phyloP scores from a whole-genome alignment of 495 filamentous ascomycete species.

The Penicillium argentinense region DNA sequence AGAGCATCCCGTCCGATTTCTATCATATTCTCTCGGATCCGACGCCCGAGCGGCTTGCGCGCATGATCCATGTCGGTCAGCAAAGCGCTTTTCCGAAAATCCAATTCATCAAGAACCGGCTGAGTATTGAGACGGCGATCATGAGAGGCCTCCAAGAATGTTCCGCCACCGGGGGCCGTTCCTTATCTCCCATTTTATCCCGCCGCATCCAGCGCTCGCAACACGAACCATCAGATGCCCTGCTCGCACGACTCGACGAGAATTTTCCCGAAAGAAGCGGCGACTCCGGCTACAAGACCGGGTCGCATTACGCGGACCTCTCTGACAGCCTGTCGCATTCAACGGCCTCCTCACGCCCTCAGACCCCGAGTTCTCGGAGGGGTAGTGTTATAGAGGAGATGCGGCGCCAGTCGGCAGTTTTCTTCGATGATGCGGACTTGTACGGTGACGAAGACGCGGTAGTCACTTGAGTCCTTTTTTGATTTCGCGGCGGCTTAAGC shows the following conservation, averaged over 20 bases:
- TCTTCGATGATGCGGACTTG: constrained; percentile 57
- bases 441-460: constrained; percentile 32
- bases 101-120: constrained; percentile 82
- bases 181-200: constrained; percentile 27
- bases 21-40: constrained; percentile 85
- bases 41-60: constrained; percentile 64
- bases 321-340: constrained; percentile 31
- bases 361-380: constrained; percentile 26
- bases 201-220: constrained; percentile 23
- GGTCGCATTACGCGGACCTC: constrained; percentile 21
- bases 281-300: constrained; percentile 21
- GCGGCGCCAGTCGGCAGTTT: constrained; percentile 59
- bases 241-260: constrained; percentile 30
- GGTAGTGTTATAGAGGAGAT: constrained; percentile 60
- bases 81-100: constrained; percentile 85
- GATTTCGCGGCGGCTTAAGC: constrained; percentile 16
- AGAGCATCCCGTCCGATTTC: constrained; percentile 73
- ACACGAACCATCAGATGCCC: constrained; percentile 18
- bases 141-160: constrained; percentile 68
- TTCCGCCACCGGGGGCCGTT: constrained; percentile 27
- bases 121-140: constrained; percentile 78
- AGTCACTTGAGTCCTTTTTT: constrained; percentile 18
- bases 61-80: constrained; percentile 87
- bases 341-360: constrained; percentile 25
- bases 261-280: constrained; percentile 31